phyloP scores from a whole-genome alignment of 805 yeast species.

The Lachancea fermentati region DNA sequence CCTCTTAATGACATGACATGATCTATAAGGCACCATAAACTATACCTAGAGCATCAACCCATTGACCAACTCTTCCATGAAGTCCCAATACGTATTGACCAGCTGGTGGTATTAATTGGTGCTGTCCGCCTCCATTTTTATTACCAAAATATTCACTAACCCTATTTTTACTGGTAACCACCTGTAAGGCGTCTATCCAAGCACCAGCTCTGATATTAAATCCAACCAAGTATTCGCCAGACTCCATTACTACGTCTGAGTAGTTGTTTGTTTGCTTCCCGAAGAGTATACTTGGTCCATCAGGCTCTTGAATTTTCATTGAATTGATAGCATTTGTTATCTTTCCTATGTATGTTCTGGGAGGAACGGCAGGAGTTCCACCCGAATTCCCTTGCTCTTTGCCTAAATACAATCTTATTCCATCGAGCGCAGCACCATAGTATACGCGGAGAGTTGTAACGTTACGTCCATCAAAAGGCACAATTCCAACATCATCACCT shows the following conservation, averaged over 20 bases:
- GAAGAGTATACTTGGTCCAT: slow-evolving; percentile 28
- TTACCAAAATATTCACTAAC: slow-evolving; percentile 61
- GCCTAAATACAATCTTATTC: slow-evolving; percentile 50
- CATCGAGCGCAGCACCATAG: slow-evolving; percentile 78
- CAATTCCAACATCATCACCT: slow-evolving; percentile 28
- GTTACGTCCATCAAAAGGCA: slow-evolving; percentile 23
- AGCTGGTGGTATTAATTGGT: slow-evolving; percentile 56
- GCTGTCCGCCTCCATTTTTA: slow-evolving; percentile 56
- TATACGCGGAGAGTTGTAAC: slow-evolving; percentile 57
- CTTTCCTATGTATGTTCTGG: slow-evolving; percentile 38
- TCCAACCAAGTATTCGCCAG: slow-evolving; percentile 56
- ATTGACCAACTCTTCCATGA: slow-evolving; percentile 58
- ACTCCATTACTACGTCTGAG: slow-evolving; percentile 49
- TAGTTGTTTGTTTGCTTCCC: slow-evolving; percentile 52
- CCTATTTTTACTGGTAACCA: slow-evolving; percentile 55
- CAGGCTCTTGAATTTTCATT: slow-evolving; percentile 12
- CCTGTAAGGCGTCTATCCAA: slow-evolving; percentile 86
- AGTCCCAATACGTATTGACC: slow-evolving; percentile 62
- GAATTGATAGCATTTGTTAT: slow-evolving; percentile 24
- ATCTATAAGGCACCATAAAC: slow-evolving; percentile 38
- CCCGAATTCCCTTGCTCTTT: slow-evolving; percentile 10
- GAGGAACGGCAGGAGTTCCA: slow-evolving; percentile 41
- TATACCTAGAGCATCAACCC: slow-evolving; percentile 75
- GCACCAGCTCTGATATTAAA: slow-evolving; percentile 67
- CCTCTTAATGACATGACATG: slow-evolving; percentile 6